phyloP scores from a whole-genome alignment of 2,329 filamentous ascomycete species.

The Tricladium varicosporioides region DNA sequence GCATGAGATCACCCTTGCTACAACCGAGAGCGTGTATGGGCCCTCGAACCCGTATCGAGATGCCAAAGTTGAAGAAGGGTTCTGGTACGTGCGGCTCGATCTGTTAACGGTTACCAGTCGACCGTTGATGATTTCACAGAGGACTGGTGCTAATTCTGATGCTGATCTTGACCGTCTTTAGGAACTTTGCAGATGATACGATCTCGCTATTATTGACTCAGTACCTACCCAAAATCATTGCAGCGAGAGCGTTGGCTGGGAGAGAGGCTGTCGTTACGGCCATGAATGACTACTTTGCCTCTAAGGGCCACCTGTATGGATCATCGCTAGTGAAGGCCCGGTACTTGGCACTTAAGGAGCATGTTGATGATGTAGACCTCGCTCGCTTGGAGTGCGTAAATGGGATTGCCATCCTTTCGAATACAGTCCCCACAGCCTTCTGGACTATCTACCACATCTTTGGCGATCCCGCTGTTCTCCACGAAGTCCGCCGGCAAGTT shows the following conservation, averaged over 20 bases:
- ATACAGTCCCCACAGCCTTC: background rate
- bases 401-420: background rate
- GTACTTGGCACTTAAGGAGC: background rate
- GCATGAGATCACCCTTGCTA: conserved; percentile 1
- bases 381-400: background rate
- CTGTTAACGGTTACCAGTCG: too few species aligned
- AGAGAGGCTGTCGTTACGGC: background rate
- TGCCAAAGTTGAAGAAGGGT: background rate
- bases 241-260: background rate
- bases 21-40: background rate
- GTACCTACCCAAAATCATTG: background rate
- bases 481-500: background rate
- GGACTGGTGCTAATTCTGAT: background rate
- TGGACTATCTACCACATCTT: conserved; percentile 2
- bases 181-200: background rate
- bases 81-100: background rate
- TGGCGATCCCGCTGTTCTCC: background rate
- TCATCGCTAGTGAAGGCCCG: background rate
- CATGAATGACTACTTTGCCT: background rate
- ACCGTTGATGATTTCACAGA: background rate
- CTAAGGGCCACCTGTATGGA: background rate
- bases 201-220: background rate
- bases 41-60: background rate
- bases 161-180: background rate
- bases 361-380: background rate